Evolutionary conservation across 208 protist species (phyloP), one percentile per base, ranked within the genome.

Genomic region (Wallacemonas sp.): DNA sequence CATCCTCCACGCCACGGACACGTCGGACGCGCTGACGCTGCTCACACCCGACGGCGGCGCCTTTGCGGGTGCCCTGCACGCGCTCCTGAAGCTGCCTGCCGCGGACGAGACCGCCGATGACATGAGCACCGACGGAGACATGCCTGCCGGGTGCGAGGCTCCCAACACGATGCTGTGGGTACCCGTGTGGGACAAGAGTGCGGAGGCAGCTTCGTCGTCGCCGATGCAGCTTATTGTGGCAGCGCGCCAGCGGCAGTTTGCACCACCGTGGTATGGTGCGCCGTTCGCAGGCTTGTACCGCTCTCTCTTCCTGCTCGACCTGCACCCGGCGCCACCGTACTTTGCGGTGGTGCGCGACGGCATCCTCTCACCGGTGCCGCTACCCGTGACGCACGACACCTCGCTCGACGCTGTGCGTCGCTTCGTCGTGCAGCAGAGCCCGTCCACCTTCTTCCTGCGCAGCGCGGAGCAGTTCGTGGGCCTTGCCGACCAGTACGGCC

Each of bases 401-500:
- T 19, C 34, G 30, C 29, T 54, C 39, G 17, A 5, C 11, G 55
- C 26, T 1, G 24, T 71, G 34, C 27, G 41, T 8, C 36, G 38
- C 14, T 49, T 64, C 30, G 65, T 71, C 16, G 39, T 71, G 26
- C 65, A 57, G 44, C 65, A 64, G 33, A 52, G 33, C 34, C 14
- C 23, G 2, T 52, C 47, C 29, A 56, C 65, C 17, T 46, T 71
- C 16, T 12, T 30, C 9, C 8, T 71, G 16, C 23, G 16, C n/a
- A 46, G 41, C 21, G 43, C 39, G 4, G 41, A 34, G 21, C 65
- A 71, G 43, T 19, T 60, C 4, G 33, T 46, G 34, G n/a, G 32
- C 9, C 44, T 71, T 4, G 65, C 33, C 17, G 14, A 27, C 6
- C 34, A 41, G 30, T 71, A 71, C 65, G 65, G 65, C 0, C 27